Percentiles rank a stretch among this genome's conserved stretches.
Evolutionary conservation across 768 basidiomycete genomes (phyloP).

Genomic region (Termitomyces sp.): DNA sequence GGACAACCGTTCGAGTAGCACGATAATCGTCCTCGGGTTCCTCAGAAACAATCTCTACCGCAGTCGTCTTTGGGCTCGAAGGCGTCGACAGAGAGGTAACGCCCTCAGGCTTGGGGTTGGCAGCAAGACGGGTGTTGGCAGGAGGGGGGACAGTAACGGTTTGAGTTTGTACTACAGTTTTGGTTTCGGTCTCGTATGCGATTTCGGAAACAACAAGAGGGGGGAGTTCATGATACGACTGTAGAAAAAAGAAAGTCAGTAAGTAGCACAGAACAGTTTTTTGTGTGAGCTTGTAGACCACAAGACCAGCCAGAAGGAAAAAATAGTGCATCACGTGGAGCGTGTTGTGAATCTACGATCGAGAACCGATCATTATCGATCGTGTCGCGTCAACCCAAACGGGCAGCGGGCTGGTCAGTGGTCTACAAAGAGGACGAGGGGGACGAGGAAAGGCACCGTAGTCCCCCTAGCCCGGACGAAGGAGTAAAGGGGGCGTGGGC

Average conservation of each 20-base stretch:
- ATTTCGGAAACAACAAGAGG: conserved; percentile 44
- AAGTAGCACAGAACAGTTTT: conserved; percentile 16
- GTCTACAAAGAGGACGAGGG: conserved; percentile 57
- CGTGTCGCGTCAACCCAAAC: conserved; percentile 23
- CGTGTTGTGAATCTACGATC: conserved; percentile 28
- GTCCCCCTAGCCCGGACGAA: conserved; percentile 92
- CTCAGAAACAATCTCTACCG: conserved; percentile 66
- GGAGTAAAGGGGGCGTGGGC: conserved; percentile 55
- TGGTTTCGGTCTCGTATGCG: conserved; percentile 58
- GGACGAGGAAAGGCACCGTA: conserved; percentile 73
- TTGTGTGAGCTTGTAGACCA: conserved; percentile 28
- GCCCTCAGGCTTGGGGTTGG: conserved; percentile 68
- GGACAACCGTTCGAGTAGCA: conserved; percentile 39
- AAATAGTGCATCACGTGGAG: conserved; percentile 38
- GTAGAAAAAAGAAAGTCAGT: conserved; percentile 30
- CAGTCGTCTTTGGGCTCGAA: conserved; percentile 73
- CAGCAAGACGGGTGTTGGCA: conserved; percentile 74
- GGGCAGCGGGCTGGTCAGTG: conserved; percentile 37
- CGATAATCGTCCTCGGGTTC: conserved; percentile 41
- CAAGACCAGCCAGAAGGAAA: conserved; percentile 35
- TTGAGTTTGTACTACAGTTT: conserved; percentile 63
- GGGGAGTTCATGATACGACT: conserved; percentile 45
- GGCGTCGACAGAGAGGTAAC: conserved; percentile 55
- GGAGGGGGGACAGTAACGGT: conserved; percentile 73
- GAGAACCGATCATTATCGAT: conserved; percentile 25